These are phyloP conservation scores for Candida sanyaensis DNA, from an alignment of 1,139 yeast genomes.

Conservation along the genomic window DNA sequence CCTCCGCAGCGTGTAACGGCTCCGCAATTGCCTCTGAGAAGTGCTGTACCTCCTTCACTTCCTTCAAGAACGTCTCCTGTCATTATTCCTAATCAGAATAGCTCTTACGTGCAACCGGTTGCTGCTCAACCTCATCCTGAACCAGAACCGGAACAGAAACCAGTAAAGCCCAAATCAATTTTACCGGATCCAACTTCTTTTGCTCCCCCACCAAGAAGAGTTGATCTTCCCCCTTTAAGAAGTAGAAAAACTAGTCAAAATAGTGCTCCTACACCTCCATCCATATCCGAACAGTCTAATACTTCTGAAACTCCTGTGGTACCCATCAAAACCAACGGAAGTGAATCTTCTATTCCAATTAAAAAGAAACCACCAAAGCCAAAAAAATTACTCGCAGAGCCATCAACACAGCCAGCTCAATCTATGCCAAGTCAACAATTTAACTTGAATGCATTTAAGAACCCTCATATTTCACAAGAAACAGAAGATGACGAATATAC, in stretches of 20 bases:
- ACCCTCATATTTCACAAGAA: slow-evolving; percentile 16
- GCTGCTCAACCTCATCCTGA: background rate
- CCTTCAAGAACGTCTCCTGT: slow-evolving; percentile 8
- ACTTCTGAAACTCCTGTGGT: slow-evolving; percentile 13
- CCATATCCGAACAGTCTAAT: slow-evolving; percentile 24
- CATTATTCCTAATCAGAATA: background rate
- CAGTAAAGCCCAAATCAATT: slow-evolving; percentile 20
- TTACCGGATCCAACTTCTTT: slow-evolving; percentile 41
- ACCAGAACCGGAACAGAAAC: slow-evolving; percentile 3
- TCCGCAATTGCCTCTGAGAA: slow-evolving; percentile 6
- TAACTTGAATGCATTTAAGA: slow-evolving; percentile 13
- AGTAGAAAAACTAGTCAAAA: slow-evolving; percentile 15
- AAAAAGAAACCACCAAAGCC: slow-evolving; percentile 15
- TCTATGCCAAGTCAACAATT: background rate
- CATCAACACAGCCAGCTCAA: background rate
- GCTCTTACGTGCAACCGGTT: slow-evolving; percentile 1
- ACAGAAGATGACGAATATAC: slow-evolving; percentile 4
- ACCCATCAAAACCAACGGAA: slow-evolving; percentile 2
- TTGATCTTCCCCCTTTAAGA: slow-evolving; percentile 20
- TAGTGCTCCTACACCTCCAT: background rate
- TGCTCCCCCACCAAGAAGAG: slow-evolving; percentile 41
- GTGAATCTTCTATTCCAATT: slow-evolving; percentile 1
- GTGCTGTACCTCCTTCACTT: slow-evolving; percentile 3
- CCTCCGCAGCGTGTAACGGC: slow-evolving; percentile 7
- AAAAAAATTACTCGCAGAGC: slow-evolving; percentile 10